Base-by-base conservation (phyloP, 2,329 filamentous ascomycete species). In the Endoconidiophora laricicola region DNA sequence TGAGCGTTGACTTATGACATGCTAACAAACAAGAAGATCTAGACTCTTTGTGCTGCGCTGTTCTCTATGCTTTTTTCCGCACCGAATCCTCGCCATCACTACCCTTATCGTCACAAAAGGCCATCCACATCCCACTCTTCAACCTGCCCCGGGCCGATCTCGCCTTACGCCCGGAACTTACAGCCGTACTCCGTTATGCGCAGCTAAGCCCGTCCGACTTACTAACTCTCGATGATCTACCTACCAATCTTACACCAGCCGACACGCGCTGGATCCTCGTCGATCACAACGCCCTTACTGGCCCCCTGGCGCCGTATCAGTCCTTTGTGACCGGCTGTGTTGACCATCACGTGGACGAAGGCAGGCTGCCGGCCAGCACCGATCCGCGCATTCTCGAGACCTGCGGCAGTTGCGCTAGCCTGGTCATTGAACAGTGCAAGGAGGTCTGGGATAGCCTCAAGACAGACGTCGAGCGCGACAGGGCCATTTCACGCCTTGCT, bases 271-370 rank as follows among this genome's bases (percentile, higher is more conserved):
- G 82, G 82, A 65, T 86, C 16, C 68, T 91, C 1, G 83, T 91
- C 3, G 85, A 91, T 64, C 86, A 91, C 67, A 91, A 91, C 60
- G 71, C 69, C 1, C 67, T 86, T 44, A 80, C 81, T 4, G 82
- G 83, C 0, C 58, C 64, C 12, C 66, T 90, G 14, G 63, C 61
- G 37, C 62, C 68, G 14, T 84, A 77, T 58, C 64, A 65, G 0
- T 54, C 59, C 3, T 65, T 67, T 6, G 72, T 88, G 0, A 64
- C 70, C 3, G 82, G 80, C 3, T 80, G 80, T 55, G 73, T 91
- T 49, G 85, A 91, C 62, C 85, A 91, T 63, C 86, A 91, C 60
- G 78, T 74, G 0, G 84, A 91, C 54, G 85, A 91, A 58, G 62
- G 67, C 4, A 65, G 60, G 5, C 66, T 86, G 0, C 63, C 65